Evolutionary conservation across 176 grass and related monocot genomes (phyloP).

Genomic region (Oryza longistaminata): DNA sequence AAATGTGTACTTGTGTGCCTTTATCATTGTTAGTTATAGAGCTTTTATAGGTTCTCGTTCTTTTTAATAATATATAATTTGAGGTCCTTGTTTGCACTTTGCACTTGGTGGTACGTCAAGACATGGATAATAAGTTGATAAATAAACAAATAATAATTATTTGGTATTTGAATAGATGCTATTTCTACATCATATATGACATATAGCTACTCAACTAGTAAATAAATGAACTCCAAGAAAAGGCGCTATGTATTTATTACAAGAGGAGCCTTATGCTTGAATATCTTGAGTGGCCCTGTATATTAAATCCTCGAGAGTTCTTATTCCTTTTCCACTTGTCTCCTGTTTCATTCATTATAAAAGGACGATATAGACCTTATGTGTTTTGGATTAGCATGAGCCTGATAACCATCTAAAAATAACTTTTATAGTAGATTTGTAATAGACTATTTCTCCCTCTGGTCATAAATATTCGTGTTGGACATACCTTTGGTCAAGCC

Average conservation of each 20-base stretch:
- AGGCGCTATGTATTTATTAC: not conserved
- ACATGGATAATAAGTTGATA: not conserved
- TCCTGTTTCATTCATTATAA: not conserved
- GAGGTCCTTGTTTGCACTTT: not conserved
- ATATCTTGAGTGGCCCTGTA: not conserved
- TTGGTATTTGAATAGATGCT: not conserved
- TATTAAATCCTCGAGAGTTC: not conserved
- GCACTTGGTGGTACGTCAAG: not conserved
- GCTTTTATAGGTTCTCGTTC: not conserved
- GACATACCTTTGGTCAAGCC: not conserved
- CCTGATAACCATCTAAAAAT: not conserved
- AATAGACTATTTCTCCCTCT: not conserved
- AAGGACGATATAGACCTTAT: not conserved
- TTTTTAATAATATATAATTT: constrained; percentile 3
- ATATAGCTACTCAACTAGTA: not conserved
- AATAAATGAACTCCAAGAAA: not conserved
- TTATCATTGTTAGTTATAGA: not conserved
- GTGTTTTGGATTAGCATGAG: not conserved
- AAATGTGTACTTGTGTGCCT: not conserved
- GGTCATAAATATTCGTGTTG: not conserved
- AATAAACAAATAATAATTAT: not conserved
- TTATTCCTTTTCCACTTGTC: not conserved
- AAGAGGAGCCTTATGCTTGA: not conserved
- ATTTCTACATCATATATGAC: not conserved
- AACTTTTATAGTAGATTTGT: not conserved